Percentiles rank a stretch among this genome's conserved stretches.
Evolutionary conservation across 345 rosid species (phyloP).

Genomic region (Populus alba): DNA sequence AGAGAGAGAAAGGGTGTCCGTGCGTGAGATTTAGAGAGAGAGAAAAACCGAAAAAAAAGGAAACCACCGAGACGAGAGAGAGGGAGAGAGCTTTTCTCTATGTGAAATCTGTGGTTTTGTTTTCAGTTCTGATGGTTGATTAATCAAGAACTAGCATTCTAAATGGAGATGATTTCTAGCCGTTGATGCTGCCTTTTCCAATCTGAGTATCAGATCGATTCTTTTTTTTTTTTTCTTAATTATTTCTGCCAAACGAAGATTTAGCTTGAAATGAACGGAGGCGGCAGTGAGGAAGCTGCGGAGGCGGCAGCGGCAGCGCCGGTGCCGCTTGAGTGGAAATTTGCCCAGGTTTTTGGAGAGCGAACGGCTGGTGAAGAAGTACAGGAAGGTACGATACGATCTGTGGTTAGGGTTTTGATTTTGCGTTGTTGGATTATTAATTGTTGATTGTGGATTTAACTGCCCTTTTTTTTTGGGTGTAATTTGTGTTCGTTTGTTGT

Average conservation of each 20-base stretch:
- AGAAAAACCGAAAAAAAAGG: neutral
- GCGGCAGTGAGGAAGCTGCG: conserved; percentile 1
- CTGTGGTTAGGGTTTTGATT: neutral
- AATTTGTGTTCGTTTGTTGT: neutral
- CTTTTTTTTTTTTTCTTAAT: neutral
- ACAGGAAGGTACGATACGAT: conserved; percentile 23
- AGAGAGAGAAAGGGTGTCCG: neutral
- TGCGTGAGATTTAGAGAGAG: conserved; percentile 6
- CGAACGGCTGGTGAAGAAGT: conserved; percentile 33
- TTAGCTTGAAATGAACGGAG: conserved; percentile 12
- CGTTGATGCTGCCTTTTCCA: neutral
- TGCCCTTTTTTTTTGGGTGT: neutral
- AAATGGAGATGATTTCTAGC: neutral
- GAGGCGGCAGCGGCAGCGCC: conserved; percentile 9
- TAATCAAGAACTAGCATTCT: neutral
- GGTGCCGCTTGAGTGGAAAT: conserved; percentile 31
- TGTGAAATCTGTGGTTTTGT: conserved; percentile 3
- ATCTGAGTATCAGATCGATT: conserved; percentile 9
- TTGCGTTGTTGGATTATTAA: neutral
- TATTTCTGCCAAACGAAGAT: neutral
- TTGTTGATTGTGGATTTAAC: neutral
- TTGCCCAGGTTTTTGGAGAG: conserved; percentile 33
- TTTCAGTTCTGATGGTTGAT: conserved; percentile 9
- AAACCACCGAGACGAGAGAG: neutral
- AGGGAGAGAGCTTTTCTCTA: neutral